Percentiles rank a stretch among this genome's conserved stretches.
Evolutionary conservation across 805 yeast genomes (phyloP).

Genomic region (Yamadazyma kitorensis): DNA sequence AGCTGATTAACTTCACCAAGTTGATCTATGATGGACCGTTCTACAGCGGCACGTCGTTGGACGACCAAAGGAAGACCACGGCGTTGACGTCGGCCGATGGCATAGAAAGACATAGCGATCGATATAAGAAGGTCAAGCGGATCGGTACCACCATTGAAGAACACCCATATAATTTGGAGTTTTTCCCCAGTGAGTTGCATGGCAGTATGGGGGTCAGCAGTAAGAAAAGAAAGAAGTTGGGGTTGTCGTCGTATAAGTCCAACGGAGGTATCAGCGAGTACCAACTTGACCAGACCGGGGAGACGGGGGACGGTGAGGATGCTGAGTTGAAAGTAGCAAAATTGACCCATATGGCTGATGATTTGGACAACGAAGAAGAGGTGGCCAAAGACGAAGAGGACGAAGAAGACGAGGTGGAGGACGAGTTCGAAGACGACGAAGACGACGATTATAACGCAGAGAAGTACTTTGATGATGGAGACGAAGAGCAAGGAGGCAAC

Average conservation of each 20-base stretch:
- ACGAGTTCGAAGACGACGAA: slow-evolving; percentile 69
- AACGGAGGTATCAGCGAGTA: slow-evolving; percentile 38
- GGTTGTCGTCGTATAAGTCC: slow-evolving; percentile 35
- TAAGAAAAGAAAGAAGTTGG: slow-evolving; percentile 45
- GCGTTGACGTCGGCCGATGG: slow-evolving; percentile 48
- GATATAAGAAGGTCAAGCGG: slow-evolving; percentile 66
- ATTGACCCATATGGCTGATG: slow-evolving; percentile 47
- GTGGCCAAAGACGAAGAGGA: slow-evolving; percentile 43
- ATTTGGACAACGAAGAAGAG: slow-evolving; percentile 67
- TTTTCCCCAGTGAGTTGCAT: slow-evolving; percentile 78
- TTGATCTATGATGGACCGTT: slow-evolving; percentile 65
- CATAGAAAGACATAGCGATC: slow-evolving; percentile 78
- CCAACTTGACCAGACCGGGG: slow-evolving; percentile 18
- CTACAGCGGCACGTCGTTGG: slow-evolving; percentile 52
- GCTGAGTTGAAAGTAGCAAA: slow-evolving; percentile 44
- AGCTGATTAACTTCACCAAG: slow-evolving; percentile 51
- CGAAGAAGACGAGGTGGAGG: slow-evolving; percentile 59
- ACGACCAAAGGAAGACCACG: slow-evolving; percentile 17
- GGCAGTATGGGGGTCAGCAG: slow-evolving; percentile 64
- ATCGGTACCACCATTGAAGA: slow-evolving; percentile 72
- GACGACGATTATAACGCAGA: slow-evolving; percentile 82
- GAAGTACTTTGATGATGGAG: slow-evolving; percentile 72
- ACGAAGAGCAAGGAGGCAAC: slow-evolving; percentile 53
- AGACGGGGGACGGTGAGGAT: slow-evolving; percentile 27
- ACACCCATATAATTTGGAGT: slow-evolving; percentile 67